These are phyloP conservation scores for Botryococcus braunii DNA, from an alignment of 163 green algal species.

Conservation along the genomic window DNA sequence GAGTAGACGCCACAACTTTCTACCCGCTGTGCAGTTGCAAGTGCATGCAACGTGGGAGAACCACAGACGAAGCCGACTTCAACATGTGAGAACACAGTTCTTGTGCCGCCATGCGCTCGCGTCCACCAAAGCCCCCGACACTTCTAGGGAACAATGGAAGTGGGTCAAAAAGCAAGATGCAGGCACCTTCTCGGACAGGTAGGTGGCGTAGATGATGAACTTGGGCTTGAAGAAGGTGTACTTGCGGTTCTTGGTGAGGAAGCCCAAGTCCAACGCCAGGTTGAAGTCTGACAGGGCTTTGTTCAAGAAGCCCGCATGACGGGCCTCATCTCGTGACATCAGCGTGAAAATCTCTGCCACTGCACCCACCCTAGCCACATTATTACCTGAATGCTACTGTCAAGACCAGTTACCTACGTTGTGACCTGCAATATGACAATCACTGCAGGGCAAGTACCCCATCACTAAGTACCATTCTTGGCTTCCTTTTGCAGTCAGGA, in stretches of 20 bases:
- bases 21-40: too few relatives aligned
- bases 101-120: too few relatives aligned
- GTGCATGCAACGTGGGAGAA: too few relatives aligned
- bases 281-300: constrained; percentile 92
- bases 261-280: constrained; percentile 93
- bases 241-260: constrained; percentile 94
- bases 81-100: too few relatives aligned
- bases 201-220: constrained; percentile 99
- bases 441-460: neutral
- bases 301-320: constrained; percentile 97
- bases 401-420: too few relatives aligned
- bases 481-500: neutral
- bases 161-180: neutral
- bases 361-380: constrained; percentile 4
- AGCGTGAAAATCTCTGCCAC: constrained; percentile 98
- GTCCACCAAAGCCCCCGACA: too few relatives aligned
- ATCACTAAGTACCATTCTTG: neutral
- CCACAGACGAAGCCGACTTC: neutral
- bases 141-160: neutral
- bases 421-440: too few relatives aligned
- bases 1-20: too few relatives aligned
- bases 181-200: constrained; percentile 85
- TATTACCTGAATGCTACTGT: neutral
- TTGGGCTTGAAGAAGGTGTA: constrained; percentile 98
- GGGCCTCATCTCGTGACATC: constrained; percentile 86